Percentiles rank a stretch among this genome's conserved stretches.
phyloP scores from a whole-genome alignment of 2,329 filamentous ascomycete genomes.

The Alternaria infectoria region DNA sequence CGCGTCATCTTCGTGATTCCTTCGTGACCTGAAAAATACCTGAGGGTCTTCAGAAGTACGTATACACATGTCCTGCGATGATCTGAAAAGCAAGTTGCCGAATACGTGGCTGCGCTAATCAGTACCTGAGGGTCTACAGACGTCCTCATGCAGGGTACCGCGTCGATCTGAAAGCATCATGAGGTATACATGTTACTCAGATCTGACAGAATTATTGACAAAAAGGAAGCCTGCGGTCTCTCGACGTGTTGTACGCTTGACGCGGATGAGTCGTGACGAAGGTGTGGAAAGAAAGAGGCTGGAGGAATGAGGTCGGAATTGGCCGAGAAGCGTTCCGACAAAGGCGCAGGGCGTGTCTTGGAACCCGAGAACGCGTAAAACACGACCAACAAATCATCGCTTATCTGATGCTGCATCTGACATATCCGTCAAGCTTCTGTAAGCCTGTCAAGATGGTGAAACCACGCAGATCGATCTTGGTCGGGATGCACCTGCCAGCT shows the following conservation, averaged over 20 bases:
- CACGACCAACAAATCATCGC: neutral
- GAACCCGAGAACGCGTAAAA: neutral
- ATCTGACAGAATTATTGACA: neutral
- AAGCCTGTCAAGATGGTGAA: neutral
- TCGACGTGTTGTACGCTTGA: neutral
- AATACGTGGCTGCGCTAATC: neutral
- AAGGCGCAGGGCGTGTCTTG: neutral
- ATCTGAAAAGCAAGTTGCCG: neutral
- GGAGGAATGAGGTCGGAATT: neutral
- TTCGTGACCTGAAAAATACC: neutral
- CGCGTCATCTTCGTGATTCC: neutral
- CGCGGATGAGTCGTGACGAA: neutral
- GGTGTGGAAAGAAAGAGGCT: neutral
- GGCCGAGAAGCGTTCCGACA: neutral
- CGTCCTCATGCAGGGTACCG: neutral
- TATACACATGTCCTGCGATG: neutral
- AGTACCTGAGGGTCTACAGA: neutral
- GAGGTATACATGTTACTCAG: neutral
- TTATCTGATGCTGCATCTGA: neutral
- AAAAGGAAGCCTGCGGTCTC: neutral
- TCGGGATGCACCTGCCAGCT: neutral
- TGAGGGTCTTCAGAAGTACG: neutral
- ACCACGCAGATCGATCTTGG: neutral
- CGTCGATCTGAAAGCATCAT: neutral
- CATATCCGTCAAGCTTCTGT: neutral